These are phyloP conservation scores for Phytophthora vignae DNA, from an alignment of 352 stramenopile genomes.

Conservation along the genomic window DNA sequence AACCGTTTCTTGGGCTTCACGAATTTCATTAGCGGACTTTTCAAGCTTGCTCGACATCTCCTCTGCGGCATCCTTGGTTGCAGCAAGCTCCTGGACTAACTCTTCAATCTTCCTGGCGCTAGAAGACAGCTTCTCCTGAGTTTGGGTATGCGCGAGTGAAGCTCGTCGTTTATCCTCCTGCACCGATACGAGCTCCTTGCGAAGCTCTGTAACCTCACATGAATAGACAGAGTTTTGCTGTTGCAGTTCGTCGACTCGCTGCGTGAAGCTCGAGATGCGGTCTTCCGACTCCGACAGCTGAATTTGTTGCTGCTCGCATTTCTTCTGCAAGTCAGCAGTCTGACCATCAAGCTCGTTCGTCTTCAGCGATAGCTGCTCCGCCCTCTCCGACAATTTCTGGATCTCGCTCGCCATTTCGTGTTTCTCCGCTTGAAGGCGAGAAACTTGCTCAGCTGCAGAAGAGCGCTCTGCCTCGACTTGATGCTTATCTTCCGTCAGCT, in stretches of 20 bases:
- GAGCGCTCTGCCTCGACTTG: constrained; percentile 22
- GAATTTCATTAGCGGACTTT: constrained; percentile 25
- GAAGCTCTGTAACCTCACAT: constrained; percentile 26
- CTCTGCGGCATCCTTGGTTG: constrained; percentile 13
- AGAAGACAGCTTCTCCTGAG: constrained; percentile 23
- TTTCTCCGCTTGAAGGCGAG: constrained; percentile 32
- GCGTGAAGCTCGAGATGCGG: constrained; percentile 23
- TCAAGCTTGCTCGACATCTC: constrained; percentile 30
- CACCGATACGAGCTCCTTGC: constrained; percentile 27
- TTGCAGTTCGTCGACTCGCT: constrained; percentile 29
- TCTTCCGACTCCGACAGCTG: constrained; percentile 29
- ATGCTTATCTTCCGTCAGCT: constrained; percentile 29
- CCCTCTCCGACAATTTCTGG: constrained; percentile 19
- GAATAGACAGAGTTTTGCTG: constrained; percentile 23
- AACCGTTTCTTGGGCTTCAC: constrained; percentile 25
- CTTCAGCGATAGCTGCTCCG: constrained; percentile 18
- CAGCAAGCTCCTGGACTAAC: constrained; percentile 28
- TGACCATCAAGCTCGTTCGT: constrained; percentile 20
- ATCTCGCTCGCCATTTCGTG: constrained; percentile 29
- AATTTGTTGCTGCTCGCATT: constrained; percentile 28
- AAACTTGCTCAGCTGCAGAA: constrained; percentile 23
- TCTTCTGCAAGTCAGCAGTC: constrained; percentile 28
- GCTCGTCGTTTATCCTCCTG: constrained; percentile 30
- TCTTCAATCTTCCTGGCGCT: constrained; percentile 30
- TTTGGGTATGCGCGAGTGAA: constrained; percentile 8